A percentile compares a stretch with the other conserved stretches of the same genome.
Evolutionary conservation across 208 protist genomes (phyloP).

Genomic region (Herpetomonas samuelpessoai): DNA sequence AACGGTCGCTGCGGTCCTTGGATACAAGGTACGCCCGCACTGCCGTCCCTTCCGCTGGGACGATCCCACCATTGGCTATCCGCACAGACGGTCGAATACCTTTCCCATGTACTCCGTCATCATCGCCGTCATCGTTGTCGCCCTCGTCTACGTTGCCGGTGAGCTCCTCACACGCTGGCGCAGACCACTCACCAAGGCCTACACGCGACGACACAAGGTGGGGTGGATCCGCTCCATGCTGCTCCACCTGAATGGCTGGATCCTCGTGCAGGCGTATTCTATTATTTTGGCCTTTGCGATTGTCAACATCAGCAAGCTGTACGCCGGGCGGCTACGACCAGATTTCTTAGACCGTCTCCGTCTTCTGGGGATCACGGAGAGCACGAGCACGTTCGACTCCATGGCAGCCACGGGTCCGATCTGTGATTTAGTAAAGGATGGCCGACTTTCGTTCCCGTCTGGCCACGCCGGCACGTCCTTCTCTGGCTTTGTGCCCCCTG

Average conservation of each 20-base stretch:
- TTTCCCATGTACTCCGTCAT: conserved; percentile 55
- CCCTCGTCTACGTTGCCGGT: conserved; percentile 24
- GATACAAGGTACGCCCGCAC: conserved; percentile 22
- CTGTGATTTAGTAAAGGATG: no score
- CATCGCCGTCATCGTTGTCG: conserved; percentile 31
- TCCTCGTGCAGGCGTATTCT: conserved; percentile 44
- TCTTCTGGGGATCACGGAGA: no score
- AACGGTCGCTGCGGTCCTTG: conserved; percentile 13
- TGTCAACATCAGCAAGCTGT: conserved; percentile 51
- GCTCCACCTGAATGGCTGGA: conserved; percentile 44
- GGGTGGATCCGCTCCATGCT: conserved; percentile 21
- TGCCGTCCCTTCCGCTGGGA: conserved; percentile 55
- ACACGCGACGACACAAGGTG: background rate
- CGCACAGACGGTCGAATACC: conserved; percentile 21
- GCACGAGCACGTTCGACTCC: no score
- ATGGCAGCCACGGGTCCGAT: no score
- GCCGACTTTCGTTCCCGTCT: conserved; percentile 69
- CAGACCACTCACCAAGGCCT: background rate
- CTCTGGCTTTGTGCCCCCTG: conserved; percentile 28
- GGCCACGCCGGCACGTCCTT: conserved; percentile 43
- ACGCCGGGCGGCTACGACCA: conserved; percentile 59
- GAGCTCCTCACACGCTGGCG: conserved; percentile 21
- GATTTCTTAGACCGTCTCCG: no score
- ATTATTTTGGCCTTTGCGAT: conserved; percentile 45
- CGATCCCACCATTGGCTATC: conserved; percentile 33